Percentiles rank a stretch among this genome's conserved stretches.
Conservation (phyloP, 495 filamentous ascomycete genomes). For the Eremomyces bilateralis region DNA sequence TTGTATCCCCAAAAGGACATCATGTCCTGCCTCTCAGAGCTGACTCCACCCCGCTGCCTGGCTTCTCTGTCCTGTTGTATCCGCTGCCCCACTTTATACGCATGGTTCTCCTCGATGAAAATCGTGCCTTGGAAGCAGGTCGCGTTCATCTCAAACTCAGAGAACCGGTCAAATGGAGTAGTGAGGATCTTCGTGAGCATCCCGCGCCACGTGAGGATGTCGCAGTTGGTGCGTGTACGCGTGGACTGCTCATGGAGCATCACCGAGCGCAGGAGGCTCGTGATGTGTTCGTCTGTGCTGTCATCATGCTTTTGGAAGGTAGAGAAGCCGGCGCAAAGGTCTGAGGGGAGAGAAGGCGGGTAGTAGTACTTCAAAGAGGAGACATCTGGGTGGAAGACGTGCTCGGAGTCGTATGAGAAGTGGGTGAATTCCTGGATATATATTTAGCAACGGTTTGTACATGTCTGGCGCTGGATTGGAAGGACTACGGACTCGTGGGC, state of each 20-base stretch:
- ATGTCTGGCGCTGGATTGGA: too few species aligned
- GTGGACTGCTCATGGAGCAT: conserved; percentile 44
- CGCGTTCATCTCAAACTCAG: conserved; percentile 85
- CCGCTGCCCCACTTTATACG: conserved; percentile 36
- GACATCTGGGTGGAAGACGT: conserved; percentile 50
- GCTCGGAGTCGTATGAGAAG: conserved; percentile 79
- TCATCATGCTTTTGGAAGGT: conserved; percentile 45
- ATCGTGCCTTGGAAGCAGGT: too few species aligned
- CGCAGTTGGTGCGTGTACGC: conserved; percentile 42
- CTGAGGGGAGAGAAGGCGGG: conserved; percentile 42
- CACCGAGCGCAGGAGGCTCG: conserved; percentile 61
- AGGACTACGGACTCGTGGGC: too few species aligned
- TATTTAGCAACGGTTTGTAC: background rate
- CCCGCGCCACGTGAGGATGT: conserved; percentile 84
- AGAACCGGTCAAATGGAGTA: conserved; percentile 56
- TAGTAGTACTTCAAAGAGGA: conserved; percentile 77
- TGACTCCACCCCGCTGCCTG: conserved; percentile 24
- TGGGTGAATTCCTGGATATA: conserved; percentile 50
- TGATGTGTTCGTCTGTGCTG: conserved; percentile 82
- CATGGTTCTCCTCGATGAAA: conserved; percentile 83
- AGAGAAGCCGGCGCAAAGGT: conserved; percentile 64
- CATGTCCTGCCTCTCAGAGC: conserved; percentile 37
- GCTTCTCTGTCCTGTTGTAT: conserved; percentile 26
- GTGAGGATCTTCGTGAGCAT: conserved; percentile 99
- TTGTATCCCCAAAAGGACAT: conserved; percentile 78